A percentile compares a stretch with the other conserved stretches of the same genome.
These are phyloP conservation scores for Fusarium sp. DNA, from an alignment of 2,329 filamentous ascomycete genomes.

Conservation along the genomic window DNA sequence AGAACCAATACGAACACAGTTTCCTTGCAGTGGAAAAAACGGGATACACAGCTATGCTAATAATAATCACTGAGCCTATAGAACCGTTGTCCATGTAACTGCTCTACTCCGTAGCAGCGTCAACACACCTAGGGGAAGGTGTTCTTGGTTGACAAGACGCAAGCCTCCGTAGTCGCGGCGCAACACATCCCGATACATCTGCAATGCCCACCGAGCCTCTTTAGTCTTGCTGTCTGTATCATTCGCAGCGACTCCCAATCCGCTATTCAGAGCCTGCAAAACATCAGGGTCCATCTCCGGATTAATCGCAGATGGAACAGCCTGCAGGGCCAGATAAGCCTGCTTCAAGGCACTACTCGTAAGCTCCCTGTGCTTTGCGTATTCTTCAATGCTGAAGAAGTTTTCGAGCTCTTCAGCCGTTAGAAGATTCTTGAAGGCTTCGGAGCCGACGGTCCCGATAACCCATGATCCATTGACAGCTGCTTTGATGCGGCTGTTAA, in stretches of 20 bases:
- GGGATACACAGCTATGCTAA: neutral
- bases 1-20: fast-evolving
- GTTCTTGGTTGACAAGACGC: neutral
- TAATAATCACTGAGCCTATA: neutral
- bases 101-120: neutral
- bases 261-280: neutral
- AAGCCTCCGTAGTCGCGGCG: neutral
- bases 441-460: neutral
- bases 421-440: neutral
- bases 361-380: neutral
- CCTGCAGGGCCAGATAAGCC: neutral
- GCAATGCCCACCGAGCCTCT: neutral
- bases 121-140: neutral
- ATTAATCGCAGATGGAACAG: neutral
- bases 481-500: neutral
- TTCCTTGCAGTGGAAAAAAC: neutral
- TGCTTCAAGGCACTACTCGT: neutral
- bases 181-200: slow-evolving; percentile 1
- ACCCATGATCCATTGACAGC: neutral
- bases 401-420: neutral
- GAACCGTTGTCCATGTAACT: neutral
- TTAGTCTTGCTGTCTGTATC: neutral
- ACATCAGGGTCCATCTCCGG: neutral
- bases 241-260: neutral
- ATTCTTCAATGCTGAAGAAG: neutral